Conservation (phyloP, 2,329 filamentous ascomycete genomes). For the Bipolaris sorokiniana region DNA sequence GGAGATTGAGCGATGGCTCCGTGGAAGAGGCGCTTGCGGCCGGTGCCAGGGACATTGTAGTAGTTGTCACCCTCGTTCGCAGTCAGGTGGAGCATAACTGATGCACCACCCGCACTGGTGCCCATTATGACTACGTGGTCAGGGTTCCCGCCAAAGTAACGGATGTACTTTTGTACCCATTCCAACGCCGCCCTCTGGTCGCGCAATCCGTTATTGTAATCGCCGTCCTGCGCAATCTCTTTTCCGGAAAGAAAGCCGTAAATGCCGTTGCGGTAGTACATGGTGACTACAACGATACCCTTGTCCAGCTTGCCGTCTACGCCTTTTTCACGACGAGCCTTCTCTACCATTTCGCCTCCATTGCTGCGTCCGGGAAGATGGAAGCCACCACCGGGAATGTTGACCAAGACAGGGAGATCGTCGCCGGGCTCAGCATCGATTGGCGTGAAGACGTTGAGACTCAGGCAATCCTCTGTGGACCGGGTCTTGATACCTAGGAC, state of each 20-base stretch:
- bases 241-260: constrained; percentile 55
- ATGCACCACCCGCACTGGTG: constrained; percentile 42
- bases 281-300: constrained; percentile 41
- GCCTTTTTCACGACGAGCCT: constrained; percentile 36
- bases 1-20: constrained; percentile 42
- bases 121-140: constrained; percentile 56
- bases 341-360: constrained; percentile 41
- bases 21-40: constrained; percentile 39
- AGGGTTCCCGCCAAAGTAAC: constrained; percentile 55
- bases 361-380: constrained; percentile 45
- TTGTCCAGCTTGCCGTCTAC: constrained; percentile 38
- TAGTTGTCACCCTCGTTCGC: constrained; percentile 41
- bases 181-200: constrained; percentile 50
- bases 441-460: constrained; percentile 47
- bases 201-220: constrained; percentile 46
- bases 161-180: constrained; percentile 52
- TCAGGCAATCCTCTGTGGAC: constrained; percentile 52
- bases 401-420: constrained; percentile 50
- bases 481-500: constrained; percentile 35
- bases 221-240: constrained; percentile 46
- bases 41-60: constrained; percentile 34
- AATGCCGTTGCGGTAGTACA: constrained; percentile 49
- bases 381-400: constrained; percentile 56
- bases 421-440: constrained; percentile 42
- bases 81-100: constrained; percentile 38